Base-by-base conservation (phyloP, 1,284 basidiomycete species). In the Stygiomarasmius scandens region DNA sequence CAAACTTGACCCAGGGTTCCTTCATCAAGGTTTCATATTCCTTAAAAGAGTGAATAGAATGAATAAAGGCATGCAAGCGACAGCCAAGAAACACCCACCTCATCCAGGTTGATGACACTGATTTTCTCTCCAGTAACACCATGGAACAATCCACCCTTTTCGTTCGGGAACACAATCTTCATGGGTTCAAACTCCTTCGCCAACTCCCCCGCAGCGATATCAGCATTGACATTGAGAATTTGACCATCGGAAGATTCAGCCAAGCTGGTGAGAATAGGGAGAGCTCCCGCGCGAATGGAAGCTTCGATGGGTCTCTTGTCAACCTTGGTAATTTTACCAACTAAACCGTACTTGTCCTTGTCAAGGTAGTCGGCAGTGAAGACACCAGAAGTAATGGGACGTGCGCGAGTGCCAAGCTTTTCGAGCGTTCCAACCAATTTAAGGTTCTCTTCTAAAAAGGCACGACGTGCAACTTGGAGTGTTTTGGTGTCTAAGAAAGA, bases 1-100 rank as follows among this genome's bases (percentile, higher is more conserved):
- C 96, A 71, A 89, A 98, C 76, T 98, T 98, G 77, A 99, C 96
- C 96, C 97, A 99, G n/a, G 95, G 86, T 77, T 98, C 90, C 72
- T 96, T 97, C 95, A 99, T 95, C 59, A 99, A 85, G 43, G 85
- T 84, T 64, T 97, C 93, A 75, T 98, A 99, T 79, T 99, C 96
- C 90, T 93, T 66, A 36, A 49, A 23, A 60, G 48, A 2, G 36
- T 12, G 29, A 32, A 32, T 19, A n/a, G 36, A 14, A 51, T 23
- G 47, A 52, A 24, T 32, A 20, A 51, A 23, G 25, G 16, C 56
- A 46, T 61, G 20, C 54, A 24, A 54, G 19, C 9, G 10, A 41
- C 49, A 44, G 53, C 25, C 24, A 25, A 29, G 45, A 8, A 25
- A 41, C 44, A 69, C 77, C 53, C 63, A 91, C 92, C 83, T 99